Evolutionary conservation across 225 moss, liverwort and hornwort species (phyloP), one percentile per base, ranked within the genome.

Genomic region (Polytrichum formosum): DNA sequence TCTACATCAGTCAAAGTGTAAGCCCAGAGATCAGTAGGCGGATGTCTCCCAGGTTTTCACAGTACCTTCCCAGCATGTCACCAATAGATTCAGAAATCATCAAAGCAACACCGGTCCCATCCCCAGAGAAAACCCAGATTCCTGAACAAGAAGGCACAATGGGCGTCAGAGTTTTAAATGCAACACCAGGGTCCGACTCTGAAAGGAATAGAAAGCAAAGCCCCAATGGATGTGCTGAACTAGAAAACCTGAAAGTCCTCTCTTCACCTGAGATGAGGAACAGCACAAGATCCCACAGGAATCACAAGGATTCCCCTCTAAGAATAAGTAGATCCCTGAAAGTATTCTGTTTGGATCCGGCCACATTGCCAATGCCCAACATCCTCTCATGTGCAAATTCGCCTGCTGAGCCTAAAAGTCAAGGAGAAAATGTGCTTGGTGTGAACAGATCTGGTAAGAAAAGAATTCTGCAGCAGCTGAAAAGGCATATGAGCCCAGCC

Each of bases 291-390:
- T 37, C 54, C 69, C 56, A 67, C 68, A 55, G 8, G 19, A 27
- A 59, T 28, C 46, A 67, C 25, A 16, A 46, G 53, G 60, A 53
- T 10, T 54, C 65, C 61, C 77, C 79, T 22, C 70, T 70, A 10
- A 79, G 67, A 53, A 73, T 73, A 53, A 70, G 67, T 56, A 79
- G 63, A 76, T 56, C 73, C 67, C 69, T 68, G 26, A 72, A 77
- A 74, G 59, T 83, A 23, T 79, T 76, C 66, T 77, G 77, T 64
- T 54, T 61, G 55, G 67, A 78, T 71, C 71, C 65, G 54, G 64
- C 74, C 35, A 67, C 66, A 56, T 72, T n/a, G 2, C 16, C 58
- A 46, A 64, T 61, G 37, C 28, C 29, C 55, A 21, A 18, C 1
- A 68, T 28, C n/a, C 37, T 46, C 33, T 28, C 68, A 22, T 60